Evolutionary conservation across 768 basidiomycete species (phyloP).

Genomic region (Leccinum uliginosum): DNA sequence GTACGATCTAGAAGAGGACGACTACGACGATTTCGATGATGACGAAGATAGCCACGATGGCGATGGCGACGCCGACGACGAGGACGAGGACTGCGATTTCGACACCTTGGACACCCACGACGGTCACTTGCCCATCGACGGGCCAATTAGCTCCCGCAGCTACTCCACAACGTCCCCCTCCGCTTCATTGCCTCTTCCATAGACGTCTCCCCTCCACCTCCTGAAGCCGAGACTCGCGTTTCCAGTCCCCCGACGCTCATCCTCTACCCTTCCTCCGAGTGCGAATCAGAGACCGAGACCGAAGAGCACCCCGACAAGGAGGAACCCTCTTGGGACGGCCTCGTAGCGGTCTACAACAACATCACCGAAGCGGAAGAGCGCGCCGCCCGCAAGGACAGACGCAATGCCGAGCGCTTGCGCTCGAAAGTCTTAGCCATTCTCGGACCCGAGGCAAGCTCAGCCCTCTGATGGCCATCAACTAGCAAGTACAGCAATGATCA

Average conservation of each 20-base stretch:
- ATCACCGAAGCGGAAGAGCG: constrained; percentile 1
- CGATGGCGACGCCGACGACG: background rate
- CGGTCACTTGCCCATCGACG: background rate
- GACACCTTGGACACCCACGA: background rate
- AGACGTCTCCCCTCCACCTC: background rate
- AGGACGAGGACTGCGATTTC: background rate
- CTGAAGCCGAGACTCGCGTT: background rate
- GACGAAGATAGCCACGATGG: background rate
- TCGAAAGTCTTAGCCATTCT: constrained; percentile 6
- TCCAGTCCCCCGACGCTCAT: background rate
- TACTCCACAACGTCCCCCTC: constrained; percentile 1
- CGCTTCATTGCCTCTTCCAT: background rate
- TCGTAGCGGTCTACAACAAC: background rate
- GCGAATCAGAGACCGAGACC: background rate
- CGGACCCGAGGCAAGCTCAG: background rate
- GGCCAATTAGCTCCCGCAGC: constrained; percentile 2
- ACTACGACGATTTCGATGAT: background rate
- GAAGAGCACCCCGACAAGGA: background rate
- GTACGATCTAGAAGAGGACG: background rate
- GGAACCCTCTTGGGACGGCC: background rate
- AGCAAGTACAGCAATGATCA: background rate
- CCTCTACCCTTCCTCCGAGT: background rate
- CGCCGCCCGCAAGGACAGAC: constrained; percentile 4
- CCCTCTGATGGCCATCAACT: background rate
- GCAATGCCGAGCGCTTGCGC: constrained; percentile 9